Evolutionary conservation across 1,284 basidiomycete genomes (phyloP).

Genomic region (Cronartium quercuum): DNA sequence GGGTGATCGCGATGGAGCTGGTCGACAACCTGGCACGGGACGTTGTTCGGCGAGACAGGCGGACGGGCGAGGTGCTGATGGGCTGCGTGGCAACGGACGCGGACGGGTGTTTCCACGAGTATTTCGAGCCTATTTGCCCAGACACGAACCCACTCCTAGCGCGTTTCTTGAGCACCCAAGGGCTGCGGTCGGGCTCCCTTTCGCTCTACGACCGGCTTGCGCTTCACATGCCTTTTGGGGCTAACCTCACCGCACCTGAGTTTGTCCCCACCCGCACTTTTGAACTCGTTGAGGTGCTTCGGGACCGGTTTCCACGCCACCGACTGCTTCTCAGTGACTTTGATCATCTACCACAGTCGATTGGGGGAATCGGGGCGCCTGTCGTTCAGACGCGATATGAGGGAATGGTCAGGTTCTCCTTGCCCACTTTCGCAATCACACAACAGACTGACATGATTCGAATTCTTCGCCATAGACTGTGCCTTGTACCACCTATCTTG

Average conservation of each 20-base stretch:
- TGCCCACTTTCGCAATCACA: neutral
- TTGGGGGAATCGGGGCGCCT: conserved; percentile 77
- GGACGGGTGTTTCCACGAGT: conserved; percentile 73
- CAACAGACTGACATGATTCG: neutral
- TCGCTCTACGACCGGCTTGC: conserved; percentile 59
- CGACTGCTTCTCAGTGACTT: conserved; percentile 91
- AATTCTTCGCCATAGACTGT: conserved; percentile 51
- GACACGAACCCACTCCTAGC: conserved; percentile 67
- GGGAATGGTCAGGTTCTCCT: conserved; percentile 58
- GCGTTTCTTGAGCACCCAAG: neutral
- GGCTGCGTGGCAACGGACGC: conserved; percentile 73
- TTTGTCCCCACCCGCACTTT: conserved; percentile 91
- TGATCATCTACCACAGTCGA: conserved; percentile 73
- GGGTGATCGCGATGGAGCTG: conserved; percentile 27
- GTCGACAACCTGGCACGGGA: conserved; percentile 98
- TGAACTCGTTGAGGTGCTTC: conserved; percentile 73
- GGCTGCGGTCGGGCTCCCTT: conserved; percentile 42
- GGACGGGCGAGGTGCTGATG: conserved; percentile 70
- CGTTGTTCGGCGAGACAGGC: conserved; percentile 78
- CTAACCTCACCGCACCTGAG: conserved; percentile 83
- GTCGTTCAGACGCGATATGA: conserved; percentile 91
- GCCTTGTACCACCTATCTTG: conserved; percentile 81
- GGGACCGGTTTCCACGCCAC: conserved; percentile 79
- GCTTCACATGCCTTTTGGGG: conserved; percentile 70
- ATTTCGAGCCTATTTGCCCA: conserved; percentile 69